Evolutionary conservation across 2,329 filamentous ascomycete genomes (phyloP).

Genomic region (Gremmenia infestans): DNA sequence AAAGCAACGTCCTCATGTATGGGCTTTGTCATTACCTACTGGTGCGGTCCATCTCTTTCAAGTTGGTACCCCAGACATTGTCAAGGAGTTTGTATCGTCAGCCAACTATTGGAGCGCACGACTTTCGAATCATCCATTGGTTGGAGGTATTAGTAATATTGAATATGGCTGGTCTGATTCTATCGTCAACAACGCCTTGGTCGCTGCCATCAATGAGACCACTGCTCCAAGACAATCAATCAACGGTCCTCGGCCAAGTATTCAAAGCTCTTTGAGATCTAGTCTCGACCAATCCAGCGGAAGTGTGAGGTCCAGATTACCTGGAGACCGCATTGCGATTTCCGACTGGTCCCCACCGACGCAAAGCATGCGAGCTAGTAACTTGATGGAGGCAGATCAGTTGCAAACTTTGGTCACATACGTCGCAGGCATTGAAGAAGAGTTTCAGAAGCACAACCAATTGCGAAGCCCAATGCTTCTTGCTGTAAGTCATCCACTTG

Average conservation of each 20-base stretch:
- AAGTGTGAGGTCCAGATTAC: slow-evolving; percentile 51
- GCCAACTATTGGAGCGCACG: slow-evolving; percentile 98
- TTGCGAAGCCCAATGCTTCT: slow-evolving; percentile 81
- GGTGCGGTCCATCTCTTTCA: slow-evolving; percentile 98
- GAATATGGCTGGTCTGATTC: slow-evolving; percentile 95
- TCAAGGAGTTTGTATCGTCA: slow-evolving; percentile 87
- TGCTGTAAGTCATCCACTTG: slow-evolving; percentile 47
- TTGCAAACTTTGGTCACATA: slow-evolving; percentile 70
- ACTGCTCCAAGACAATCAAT: slow-evolving; percentile 26
- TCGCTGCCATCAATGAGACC: slow-evolving; percentile 48
- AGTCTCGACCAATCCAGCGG: slow-evolving; percentile 43
- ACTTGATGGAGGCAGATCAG: slow-evolving; percentile 74
- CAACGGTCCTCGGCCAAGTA: slow-evolving; percentile 30
- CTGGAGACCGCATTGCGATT: slow-evolving; percentile 79
- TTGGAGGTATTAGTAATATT: slow-evolving; percentile 91
- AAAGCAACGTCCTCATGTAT: slow-evolving; percentile 83
- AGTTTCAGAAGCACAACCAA: slow-evolving; percentile 82
- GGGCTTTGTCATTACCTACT: slow-evolving; percentile 85
- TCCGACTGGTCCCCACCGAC: slow-evolving; percentile 85
- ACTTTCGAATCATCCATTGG: slow-evolving; percentile 85
- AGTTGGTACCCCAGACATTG: slow-evolving; percentile 90
- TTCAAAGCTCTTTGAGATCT: slow-evolving; percentile 58
- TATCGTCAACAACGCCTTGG: slow-evolving; percentile 54
- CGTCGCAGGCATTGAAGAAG: slow-evolving; percentile 78
- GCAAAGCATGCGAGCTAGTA: slow-evolving; percentile 84